Base-by-base conservation (phyloP, 2,329 filamentous ascomycete genomes). In the Lojkania enalia region DNA sequence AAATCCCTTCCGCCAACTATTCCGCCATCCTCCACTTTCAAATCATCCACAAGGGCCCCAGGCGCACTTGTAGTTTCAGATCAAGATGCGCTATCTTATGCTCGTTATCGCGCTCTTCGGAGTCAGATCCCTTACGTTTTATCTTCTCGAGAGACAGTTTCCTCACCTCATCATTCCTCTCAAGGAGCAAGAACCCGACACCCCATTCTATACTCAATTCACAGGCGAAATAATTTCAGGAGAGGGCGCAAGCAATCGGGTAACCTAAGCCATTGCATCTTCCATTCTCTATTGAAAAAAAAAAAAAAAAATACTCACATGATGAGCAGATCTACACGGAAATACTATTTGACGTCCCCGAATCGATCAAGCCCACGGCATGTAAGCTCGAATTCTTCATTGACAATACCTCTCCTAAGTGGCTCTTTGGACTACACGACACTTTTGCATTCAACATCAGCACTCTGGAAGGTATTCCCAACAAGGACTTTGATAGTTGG, bases 121-220 rank as follows among this genome's bases (percentile, higher is more conserved):
- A 13, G 21, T 49, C 30, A 29, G 33, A 9, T 20, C 40, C 35
- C 16, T 33, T n/a, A 19, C 25, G 3, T 39, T 31, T 2, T 16
- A 1, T 3, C 52, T 62, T 20, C 19, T 60, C 32, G 39, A 41
- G 21, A 49, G 52, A 6, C 42, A 64, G 19, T 67, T 64, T 11
- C 65, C 65, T 3, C 60, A 64, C 31, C 61, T 70, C 35, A 60
- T 71, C 31, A 48, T 70, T n/a, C 67, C 66, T 1, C 43, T 70
- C 29, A 55, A 58, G 19, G 43, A 52, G 16, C 39, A 44, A 12
- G 23, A 39, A 1, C 61, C 66, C 13, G 37, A 60, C 35, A 49
- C 33, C 2, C 39, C 57, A 2, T 58, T 53, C 18, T 50, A 48
- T 15, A 71, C 66, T 2, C 49, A 61, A 15, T 49, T 46, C 12